phyloP scores from a whole-genome alignment of 2,329 filamentous ascomycete genomes.

The Paecilomyces variotii region DNA sequence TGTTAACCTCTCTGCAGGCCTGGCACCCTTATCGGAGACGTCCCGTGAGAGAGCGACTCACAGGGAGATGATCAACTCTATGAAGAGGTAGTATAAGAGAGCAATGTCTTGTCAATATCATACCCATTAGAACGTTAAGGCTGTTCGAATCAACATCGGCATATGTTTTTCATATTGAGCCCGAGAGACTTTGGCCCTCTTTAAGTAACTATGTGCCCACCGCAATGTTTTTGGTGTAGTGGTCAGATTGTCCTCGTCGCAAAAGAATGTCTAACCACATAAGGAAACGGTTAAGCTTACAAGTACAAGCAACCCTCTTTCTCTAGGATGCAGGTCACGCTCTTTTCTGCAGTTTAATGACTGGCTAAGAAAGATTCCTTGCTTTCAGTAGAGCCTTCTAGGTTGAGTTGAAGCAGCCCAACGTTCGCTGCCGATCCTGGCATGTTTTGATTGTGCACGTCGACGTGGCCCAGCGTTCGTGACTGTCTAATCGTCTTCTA shows the following conservation, averaged over 20 bases:
- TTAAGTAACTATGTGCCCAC: not conserved
- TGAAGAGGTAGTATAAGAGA: conserved; percentile 31
- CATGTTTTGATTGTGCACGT: not conserved
- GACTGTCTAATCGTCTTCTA: not conserved
- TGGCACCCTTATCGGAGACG: conserved; percentile 73
- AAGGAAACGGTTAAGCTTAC: not conserved
- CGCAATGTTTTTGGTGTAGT: not conserved
- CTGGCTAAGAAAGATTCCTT: not conserved
- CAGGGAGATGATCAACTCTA: conserved; percentile 70
- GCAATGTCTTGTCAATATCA: not conserved
- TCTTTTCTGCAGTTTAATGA: not conserved
- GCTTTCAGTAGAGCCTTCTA: not conserved
- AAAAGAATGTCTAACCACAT: not conserved
- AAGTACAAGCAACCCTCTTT: not conserved
- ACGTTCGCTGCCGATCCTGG: not conserved
- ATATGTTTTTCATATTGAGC: not conserved
- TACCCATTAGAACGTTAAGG: not conserved
- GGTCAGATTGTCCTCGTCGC: not conserved
- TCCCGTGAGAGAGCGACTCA: conserved; percentile 79
- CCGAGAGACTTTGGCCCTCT: not conserved
- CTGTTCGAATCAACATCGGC: not conserved
- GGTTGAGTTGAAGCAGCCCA: not conserved
- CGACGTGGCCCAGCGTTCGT: not conserved
- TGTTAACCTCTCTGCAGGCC: conserved; percentile 35
- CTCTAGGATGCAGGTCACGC: not conserved